Evolutionary conservation across 1,139 yeast genomes (phyloP).

Genomic region (Geotrichum phurueaensis): DNA sequence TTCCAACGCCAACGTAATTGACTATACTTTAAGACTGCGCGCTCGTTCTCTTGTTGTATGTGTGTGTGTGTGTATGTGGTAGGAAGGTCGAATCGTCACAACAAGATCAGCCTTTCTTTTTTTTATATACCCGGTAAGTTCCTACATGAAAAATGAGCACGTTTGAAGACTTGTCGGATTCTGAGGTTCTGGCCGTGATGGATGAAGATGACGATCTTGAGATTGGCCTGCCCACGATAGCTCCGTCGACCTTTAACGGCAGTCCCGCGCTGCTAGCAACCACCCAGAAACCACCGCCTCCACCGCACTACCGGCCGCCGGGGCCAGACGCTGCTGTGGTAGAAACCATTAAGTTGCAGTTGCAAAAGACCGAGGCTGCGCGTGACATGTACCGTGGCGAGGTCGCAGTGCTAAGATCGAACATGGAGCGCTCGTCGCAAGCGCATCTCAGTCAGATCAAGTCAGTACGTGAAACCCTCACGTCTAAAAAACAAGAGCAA

Average conservation of each 20-base stretch:
- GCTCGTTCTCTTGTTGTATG: not conserved
- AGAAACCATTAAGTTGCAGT: slow-evolving; percentile 15
- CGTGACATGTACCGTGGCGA: slow-evolving; percentile 46
- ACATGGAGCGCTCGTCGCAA: slow-evolving; percentile 46
- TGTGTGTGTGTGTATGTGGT: no score
- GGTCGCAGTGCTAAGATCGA: slow-evolving; percentile 65
- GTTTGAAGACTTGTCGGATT: slow-evolving; percentile 28
- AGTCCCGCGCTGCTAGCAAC: not conserved
- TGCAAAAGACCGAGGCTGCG: slow-evolving; percentile 15
- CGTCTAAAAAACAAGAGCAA: slow-evolving; percentile 42
- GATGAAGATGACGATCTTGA: slow-evolving; percentile 6
- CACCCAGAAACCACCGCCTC: not conserved
- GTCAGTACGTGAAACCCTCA: slow-evolving; percentile 32
- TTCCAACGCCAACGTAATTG: not conserved
- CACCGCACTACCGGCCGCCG: not conserved
- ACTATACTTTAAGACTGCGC: not conserved
- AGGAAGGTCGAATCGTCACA: no score
- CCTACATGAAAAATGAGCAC: not conserved
- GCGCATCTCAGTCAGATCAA: slow-evolving; percentile 30
- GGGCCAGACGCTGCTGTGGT: not conserved
- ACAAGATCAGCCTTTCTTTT: not conserved
- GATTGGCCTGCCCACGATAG: not conserved
- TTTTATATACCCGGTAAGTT: no score
- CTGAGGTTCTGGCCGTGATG: slow-evolving; percentile 18
- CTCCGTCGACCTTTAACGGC: not conserved